phyloP scores from a whole-genome alignment of 495 filamentous ascomycete species.

The Penicillium tannophilum region DNA sequence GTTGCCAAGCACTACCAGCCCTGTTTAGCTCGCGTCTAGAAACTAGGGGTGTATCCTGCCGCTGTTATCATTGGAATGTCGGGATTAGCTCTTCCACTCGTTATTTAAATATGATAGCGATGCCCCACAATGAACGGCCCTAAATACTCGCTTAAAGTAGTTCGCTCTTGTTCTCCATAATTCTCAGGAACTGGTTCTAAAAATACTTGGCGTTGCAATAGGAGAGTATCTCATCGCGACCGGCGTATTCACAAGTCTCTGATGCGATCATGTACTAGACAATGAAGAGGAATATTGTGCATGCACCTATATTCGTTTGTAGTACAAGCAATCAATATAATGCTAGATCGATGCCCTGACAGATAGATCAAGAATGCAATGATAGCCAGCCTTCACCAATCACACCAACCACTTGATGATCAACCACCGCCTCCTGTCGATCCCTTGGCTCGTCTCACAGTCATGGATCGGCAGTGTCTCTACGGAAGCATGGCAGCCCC shows the following conservation, averaged over 20 bases:
- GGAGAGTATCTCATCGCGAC: neutral
- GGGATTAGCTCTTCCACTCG: neutral
- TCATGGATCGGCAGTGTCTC: constrained; percentile 9
- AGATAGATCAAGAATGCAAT: neutral
- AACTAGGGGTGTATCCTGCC: neutral
- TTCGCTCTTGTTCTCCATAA: neutral
- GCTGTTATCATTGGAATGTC: neutral
- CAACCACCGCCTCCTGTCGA: constrained; percentile 2
- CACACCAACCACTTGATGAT: neutral
- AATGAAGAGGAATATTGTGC: neutral
- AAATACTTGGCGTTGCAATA: neutral
- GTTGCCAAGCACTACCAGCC: neutral
- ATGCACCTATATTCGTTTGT: neutral
- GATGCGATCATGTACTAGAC: neutral
- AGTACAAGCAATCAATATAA: neutral
- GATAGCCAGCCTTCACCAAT: neutral
- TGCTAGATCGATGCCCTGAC: neutral
- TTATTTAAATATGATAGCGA: neutral
- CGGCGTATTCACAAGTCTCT: too few species aligned
- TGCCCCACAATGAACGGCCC: neutral
- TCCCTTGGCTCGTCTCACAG: constrained; percentile 7
- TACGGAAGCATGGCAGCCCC: constrained; percentile 13
- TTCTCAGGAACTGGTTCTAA: neutral
- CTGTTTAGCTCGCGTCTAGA: neutral
- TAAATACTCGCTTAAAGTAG: constrained; percentile 1